These are phyloP conservation scores for Tricholoma terreum DNA, from an alignment of 768 basidiomycete species.

Conservation along the genomic window DNA sequence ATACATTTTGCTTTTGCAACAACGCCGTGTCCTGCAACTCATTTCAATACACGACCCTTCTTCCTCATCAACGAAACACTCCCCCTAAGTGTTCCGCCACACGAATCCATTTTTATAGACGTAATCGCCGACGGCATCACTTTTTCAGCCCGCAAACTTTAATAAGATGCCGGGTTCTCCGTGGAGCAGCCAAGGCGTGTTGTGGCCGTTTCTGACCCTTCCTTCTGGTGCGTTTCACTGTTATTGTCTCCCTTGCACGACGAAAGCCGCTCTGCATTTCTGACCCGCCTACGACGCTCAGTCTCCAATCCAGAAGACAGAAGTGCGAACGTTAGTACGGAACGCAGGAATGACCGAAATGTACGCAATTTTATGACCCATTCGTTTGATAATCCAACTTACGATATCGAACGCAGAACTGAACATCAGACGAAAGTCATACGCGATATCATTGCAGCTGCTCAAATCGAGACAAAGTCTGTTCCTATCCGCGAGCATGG, in stretches of 20 bases:
- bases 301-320: constrained; percentile 4
- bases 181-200: constrained; percentile 19
- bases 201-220: constrained; percentile 19
- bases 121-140: constrained; percentile 13
- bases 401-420: constrained; percentile 16
- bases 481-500: constrained; percentile 17
- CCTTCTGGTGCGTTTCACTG: constrained; percentile 15
- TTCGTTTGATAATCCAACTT: not conserved
- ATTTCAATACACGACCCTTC: not conserved
- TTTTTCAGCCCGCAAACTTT: constrained; percentile 28
- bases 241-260: constrained; percentile 13
- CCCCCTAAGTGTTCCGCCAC: constrained; percentile 2
- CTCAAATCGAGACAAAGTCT: constrained; percentile 18
- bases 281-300: constrained; percentile 9
- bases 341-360: constrained; percentile 11
- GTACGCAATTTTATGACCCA: constrained; percentile 9
- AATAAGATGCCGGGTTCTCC: constrained; percentile 27
- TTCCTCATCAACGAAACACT: constrained; percentile 2
- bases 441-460: constrained; percentile 22
- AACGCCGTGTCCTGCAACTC: no score
- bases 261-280: constrained; percentile 13
- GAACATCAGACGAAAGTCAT: constrained; percentile 19
- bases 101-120: constrained; percentile 8
- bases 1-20: no score
- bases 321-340: not conserved